A percentile compares a stretch with the other conserved stretches of the same genome.
Evolutionary conservation across 1,139 yeast species (phyloP).

Genomic region (Nakaseomyces nivariensis): DNA sequence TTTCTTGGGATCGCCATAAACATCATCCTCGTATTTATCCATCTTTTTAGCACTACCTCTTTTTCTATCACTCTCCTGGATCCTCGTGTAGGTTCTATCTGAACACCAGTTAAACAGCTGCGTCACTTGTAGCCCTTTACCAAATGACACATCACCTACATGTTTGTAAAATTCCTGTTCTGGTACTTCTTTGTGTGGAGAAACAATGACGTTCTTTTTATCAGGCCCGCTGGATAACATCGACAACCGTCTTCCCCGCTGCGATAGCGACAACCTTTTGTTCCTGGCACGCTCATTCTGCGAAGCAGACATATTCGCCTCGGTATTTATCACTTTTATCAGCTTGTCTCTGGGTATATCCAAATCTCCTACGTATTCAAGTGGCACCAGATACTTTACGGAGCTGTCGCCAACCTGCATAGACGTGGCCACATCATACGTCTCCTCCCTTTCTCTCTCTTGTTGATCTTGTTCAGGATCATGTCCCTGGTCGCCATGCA

Average conservation of each 20-base stretch:
- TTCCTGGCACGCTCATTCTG: conserved; percentile 7
- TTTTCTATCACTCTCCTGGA: conserved; percentile 2
- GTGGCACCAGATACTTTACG: neutral
- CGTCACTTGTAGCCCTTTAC: conserved; percentile 21
- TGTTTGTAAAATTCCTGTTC: conserved; percentile 27
- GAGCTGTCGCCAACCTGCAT: neutral
- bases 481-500: neutral
- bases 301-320: neutral
- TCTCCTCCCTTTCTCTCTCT: neutral
- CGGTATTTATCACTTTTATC: neutral
- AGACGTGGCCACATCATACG: neutral
- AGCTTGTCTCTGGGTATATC: conserved; percentile 1
- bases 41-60: conserved; percentile 1
- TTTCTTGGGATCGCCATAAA: conserved; percentile 16
- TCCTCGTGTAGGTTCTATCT: conserved; percentile 12
- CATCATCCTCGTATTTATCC: conserved; percentile 1
- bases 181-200: conserved; percentile 28
- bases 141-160: conserved; percentile 23
- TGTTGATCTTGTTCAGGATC: conserved; percentile 2
- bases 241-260: conserved; percentile 23
- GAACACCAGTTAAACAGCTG: conserved; percentile 28
- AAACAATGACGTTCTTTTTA: conserved; percentile 14
- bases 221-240: conserved; percentile 17
- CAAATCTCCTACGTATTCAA: neutral
- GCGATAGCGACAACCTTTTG: conserved; percentile 7